Evolutionary conservation across 2,329 filamentous ascomycete species (phyloP).

Genomic region (Colletotrichum theobromicola): DNA sequence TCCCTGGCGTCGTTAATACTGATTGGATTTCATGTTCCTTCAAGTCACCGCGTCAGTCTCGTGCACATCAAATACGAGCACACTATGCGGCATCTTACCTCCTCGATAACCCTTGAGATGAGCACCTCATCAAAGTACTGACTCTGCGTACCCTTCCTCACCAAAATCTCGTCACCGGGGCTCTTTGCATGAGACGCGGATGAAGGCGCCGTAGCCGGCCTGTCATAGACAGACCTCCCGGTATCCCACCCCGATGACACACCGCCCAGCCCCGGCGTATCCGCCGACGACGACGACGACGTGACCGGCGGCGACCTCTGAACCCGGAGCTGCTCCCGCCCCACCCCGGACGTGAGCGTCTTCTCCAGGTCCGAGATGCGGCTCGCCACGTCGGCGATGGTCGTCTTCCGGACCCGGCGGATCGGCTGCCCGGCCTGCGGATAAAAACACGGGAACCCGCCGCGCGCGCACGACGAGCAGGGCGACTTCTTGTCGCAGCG

Average conservation of each 20-base stretch:
- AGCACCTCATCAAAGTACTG: slow-evolving; percentile 43
- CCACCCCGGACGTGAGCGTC: slow-evolving; percentile 24
- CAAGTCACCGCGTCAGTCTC: not conserved
- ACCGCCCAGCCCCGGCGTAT: not conserved
- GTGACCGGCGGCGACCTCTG: not conserved
- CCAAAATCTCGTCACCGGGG: slow-evolving; percentile 28
- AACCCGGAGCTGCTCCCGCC: not conserved
- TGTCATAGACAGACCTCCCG: not conserved
- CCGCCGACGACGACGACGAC: not conserved
- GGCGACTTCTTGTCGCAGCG: slow-evolving; percentile 35
- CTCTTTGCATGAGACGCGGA: not conserved
- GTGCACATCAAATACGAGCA: not conserved
- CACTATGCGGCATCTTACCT: slow-evolving; percentile 22
- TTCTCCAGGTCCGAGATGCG: slow-evolving; percentile 39
- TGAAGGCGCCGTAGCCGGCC: not conserved
- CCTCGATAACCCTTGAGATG: slow-evolving; percentile 37
- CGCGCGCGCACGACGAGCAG: slow-evolving; percentile 28
- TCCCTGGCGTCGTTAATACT: slow-evolving; percentile 19
- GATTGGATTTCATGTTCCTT: slow-evolving; percentile 26
- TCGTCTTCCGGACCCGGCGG: slow-evolving; percentile 28
- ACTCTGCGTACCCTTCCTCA: slow-evolving; percentile 35
- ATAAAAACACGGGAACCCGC: slow-evolving; percentile 33
- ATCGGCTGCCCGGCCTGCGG: slow-evolving; percentile 28
- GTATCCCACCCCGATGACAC: not conserved
- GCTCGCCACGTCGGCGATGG: slow-evolving; percentile 36